Conservation (phyloP, 257 asterid species). For the Solanum commersonii region DNA sequence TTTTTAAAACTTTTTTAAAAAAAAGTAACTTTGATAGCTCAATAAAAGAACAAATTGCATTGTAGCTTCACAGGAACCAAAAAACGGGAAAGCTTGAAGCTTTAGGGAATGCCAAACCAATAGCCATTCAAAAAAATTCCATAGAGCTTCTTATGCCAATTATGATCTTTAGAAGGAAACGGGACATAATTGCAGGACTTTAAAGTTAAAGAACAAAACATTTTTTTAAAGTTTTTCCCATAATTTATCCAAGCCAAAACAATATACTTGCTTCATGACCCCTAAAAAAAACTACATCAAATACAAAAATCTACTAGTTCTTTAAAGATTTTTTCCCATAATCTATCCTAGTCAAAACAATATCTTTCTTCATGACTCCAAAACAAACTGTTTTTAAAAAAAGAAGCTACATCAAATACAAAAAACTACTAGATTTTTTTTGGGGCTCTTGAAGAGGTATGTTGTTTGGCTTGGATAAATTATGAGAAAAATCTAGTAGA, state of each 20-base stretch:
- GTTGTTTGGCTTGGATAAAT: too few species aligned
- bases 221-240: neutral
- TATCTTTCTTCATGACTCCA: neutral
- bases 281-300: neutral
- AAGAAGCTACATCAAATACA: neutral
- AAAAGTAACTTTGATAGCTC: neutral
- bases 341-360: neutral
- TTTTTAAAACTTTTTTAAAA: too few species aligned
- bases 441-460: too few species aligned
- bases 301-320: neutral
- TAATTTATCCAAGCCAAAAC: neutral
- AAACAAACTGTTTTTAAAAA: neutral
- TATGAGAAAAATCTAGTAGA: too few species aligned
- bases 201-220: neutral
- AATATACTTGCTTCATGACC: neutral
- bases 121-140: slow-evolving; percentile 24
- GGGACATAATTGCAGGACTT: slow-evolving; percentile 4
- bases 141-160: neutral
- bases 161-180: neutral
- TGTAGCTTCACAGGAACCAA: neutral
- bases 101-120: neutral
- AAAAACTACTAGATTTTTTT: too few species aligned
- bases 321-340: neutral
- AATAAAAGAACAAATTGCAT: neutral
- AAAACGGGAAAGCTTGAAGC: neutral